A percentile compares a stretch with the other conserved stretches of the same genome.
phyloP scores from a whole-genome alignment of 2,329 filamentous ascomycete genomes.

The Aspergillus puulaauensis region DNA sequence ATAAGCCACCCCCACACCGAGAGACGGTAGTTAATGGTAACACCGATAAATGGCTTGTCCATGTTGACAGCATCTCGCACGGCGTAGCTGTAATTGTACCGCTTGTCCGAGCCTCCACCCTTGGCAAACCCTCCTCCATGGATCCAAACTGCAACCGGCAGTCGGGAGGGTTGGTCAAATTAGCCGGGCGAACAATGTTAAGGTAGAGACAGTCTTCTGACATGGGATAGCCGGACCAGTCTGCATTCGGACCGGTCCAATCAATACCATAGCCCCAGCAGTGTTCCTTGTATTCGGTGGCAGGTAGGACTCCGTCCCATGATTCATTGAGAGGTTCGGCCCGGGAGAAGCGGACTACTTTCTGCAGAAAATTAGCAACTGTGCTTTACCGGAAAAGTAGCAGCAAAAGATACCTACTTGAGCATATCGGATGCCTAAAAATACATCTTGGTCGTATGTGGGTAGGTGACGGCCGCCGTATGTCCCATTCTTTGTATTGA shows the following conservation, averaged over 20 bases:
- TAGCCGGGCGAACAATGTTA: constrained; percentile 18
- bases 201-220: constrained; percentile 22
- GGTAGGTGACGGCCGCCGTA: too few relatives aligned
- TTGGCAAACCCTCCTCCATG: constrained; percentile 45
- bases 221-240: background rate
- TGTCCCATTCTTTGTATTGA: too few relatives aligned
- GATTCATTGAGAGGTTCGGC: background rate
- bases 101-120: constrained; percentile 21
- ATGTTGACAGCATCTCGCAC: constrained; percentile 43
- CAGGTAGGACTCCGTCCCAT: background rate
- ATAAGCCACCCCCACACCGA: constrained; percentile 51
- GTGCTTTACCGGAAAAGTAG: too few relatives aligned
- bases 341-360: background rate
- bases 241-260: background rate
- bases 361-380: too few relatives aligned
- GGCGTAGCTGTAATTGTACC: background rate
- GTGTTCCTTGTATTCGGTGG: background rate
- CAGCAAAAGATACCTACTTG: too few relatives aligned
- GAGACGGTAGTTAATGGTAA: constrained; percentile 53
- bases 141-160: constrained; percentile 19
- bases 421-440: too few relatives aligned
- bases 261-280: background rate
- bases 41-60: constrained; percentile 49
- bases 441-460: too few relatives aligned
- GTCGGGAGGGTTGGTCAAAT: background rate